Conservation (phyloP, 345 rosid genomes). For the Moricandia arvensis region DNA sequence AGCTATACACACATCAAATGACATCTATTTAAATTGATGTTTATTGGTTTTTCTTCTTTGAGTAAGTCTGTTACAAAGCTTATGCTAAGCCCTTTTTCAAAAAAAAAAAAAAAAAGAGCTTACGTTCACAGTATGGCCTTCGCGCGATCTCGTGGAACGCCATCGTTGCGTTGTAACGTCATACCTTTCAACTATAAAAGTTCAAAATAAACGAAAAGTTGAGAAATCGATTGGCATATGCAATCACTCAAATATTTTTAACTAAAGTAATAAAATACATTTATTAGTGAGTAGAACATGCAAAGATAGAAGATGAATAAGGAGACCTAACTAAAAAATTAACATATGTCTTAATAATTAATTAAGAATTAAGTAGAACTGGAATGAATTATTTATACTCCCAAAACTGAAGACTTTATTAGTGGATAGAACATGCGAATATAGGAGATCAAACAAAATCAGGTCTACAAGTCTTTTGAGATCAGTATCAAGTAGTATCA, state of each 20-base stretch:
- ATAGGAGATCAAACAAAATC: background rate
- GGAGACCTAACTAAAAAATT: background rate
- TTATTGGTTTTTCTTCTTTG: conserved; percentile 14
- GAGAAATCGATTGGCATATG: background rate
- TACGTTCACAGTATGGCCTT: conserved; percentile 16
- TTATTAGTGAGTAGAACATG: background rate
- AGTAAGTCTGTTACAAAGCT: background rate
- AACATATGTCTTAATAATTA: background rate
- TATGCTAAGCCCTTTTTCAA: no score
- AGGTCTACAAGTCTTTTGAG: background rate
- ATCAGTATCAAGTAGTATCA: background rate
- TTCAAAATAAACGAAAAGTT: background rate
- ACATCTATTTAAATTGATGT: background rate
- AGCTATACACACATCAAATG: background rate
- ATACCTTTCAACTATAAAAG: background rate
- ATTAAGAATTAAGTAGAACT: background rate
- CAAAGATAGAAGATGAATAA: background rate
- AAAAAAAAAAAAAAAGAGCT: no score
- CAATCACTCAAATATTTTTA: no score
- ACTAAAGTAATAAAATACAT: no score
- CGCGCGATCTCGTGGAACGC: conserved; percentile 5
- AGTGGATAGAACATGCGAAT: background rate
- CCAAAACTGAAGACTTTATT: background rate
- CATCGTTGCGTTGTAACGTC: conserved; percentile 4
- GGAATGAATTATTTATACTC: background rate